Evolutionary conservation across 495 filamentous ascomycete genomes (phyloP), one percentile per base, ranked within the genome.

Genomic region (Penicillium simplicissimum): DNA sequence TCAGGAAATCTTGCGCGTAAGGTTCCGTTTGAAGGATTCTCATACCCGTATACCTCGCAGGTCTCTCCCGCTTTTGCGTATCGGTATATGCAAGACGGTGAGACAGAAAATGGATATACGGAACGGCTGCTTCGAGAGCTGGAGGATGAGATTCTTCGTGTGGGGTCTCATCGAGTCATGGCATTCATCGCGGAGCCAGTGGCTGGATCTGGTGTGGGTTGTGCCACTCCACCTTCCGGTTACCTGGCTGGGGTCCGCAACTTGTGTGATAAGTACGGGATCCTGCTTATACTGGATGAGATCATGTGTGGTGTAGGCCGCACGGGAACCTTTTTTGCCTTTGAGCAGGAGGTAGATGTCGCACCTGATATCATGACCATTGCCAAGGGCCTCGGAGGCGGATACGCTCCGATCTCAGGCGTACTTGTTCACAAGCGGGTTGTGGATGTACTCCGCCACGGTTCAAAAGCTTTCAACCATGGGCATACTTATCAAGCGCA

Each of bases 401-500:
- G 25, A 49, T 49, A 49, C 7, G 45, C 25, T 31, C 45, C 45
- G 4, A 49, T 49, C 45, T 49, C 45, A 28, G 45, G 45, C 14
- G 45, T 49, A 15, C 45, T 49, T 49, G 25, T 49, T n/a, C 45
- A 49, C 25, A 49, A n/a, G 11, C 23, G 45, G 2, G 13, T 49
- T n/a, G 7, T 49, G 4, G 25, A 49, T 31, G 42, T 45, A 8
- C 42, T 45, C 9, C 42, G 42, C 8, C 42, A 45, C 9, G 42
- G 42, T 11, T 45, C 42, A 13, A 45, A 45, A 8, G 45, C 45
- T 31, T 49, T 49, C 11, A 49, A 49, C 8, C 45, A 49, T 49
- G 45, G 45, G 4, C 45, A 49, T 31, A 49, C 45, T 5, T 49
- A 49, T 49, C 45, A 49, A 31, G 45, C 45, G 4, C 45, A 49